These are phyloP conservation scores for barley (Hordeum vulgare) DNA, from an alignment of 176 grass and related monocot genomes.

Conservation along the genomic window MorexV3_pseudomolecules_assembly NC_058518.1:122285421-122285920, in stretches of 20 bases:
- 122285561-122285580: background rate
- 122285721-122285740: constrained; percentile 16
- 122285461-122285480: constrained; percentile 33
- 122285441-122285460: constrained; percentile 46
- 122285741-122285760: constrained; percentile 38
- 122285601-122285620: constrained; percentile 59
- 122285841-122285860: constrained; percentile 19
- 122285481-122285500: constrained; percentile 53
- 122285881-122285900: background rate
- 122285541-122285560: constrained; percentile 23
- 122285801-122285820: constrained; percentile 53
- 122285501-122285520: constrained; percentile 29
- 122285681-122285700: constrained; percentile 20
- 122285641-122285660: constrained; percentile 55
- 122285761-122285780: constrained; percentile 17
- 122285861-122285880: constrained; percentile 37
- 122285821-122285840: constrained; percentile 5
- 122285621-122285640: constrained; percentile 31
- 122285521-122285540: constrained; percentile 44
- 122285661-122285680: constrained; percentile 48
- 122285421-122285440: constrained; percentile 14
- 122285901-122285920: background rate
- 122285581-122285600: constrained; percentile 47
- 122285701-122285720: constrained; percentile 9
- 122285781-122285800: constrained; percentile 35